A percentile compares a stretch with the other conserved stretches of the same genome.
phyloP scores from a whole-genome alignment of 116 monocot genomes.

The Papilionanthe hybrid region DNA sequence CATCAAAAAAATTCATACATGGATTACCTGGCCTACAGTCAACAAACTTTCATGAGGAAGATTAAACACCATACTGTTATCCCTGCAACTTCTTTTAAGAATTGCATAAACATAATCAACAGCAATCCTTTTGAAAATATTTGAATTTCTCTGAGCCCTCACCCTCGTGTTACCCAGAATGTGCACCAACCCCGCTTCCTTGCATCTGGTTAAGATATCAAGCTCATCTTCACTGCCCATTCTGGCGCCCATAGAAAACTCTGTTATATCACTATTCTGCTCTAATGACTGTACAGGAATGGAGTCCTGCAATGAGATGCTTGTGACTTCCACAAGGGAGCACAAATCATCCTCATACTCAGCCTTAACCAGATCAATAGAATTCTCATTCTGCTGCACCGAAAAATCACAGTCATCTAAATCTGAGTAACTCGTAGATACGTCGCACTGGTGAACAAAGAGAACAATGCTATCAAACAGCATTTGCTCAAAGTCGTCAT shows the following conservation, averaged over 20 bases:
- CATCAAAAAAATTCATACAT: background rate
- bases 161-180: constrained; percentile 83
- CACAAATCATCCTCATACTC: background rate
- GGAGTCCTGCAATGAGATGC: constrained; percentile 24
- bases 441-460: constrained; percentile 53
- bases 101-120: constrained; percentile 76
- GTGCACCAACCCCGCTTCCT: constrained; percentile 83
- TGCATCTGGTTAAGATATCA: constrained; percentile 51
- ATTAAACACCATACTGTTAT: constrained; percentile 85
- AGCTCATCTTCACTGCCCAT: constrained; percentile 18
- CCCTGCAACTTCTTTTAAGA: constrained; percentile 69
- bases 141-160: constrained; percentile 56
- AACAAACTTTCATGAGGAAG: constrained; percentile 89
- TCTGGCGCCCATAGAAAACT: background rate
- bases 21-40: constrained; percentile 88
- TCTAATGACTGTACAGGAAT: constrained; percentile 13
- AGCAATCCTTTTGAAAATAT: constrained; percentile 48
- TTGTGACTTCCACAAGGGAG: background rate
- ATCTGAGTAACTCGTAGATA: constrained; percentile 82
- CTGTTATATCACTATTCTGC: background rate
- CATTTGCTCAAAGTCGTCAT: constrained; percentile 89
- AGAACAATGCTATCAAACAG: constrained; percentile 44
- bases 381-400: constrained; percentile 6
- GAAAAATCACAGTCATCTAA: constrained; percentile 33
- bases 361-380: background rate